These are phyloP conservation scores for Starmerella lactis-condensi DNA, from an alignment of 805 yeast species.

Conservation along the genomic window DNA sequence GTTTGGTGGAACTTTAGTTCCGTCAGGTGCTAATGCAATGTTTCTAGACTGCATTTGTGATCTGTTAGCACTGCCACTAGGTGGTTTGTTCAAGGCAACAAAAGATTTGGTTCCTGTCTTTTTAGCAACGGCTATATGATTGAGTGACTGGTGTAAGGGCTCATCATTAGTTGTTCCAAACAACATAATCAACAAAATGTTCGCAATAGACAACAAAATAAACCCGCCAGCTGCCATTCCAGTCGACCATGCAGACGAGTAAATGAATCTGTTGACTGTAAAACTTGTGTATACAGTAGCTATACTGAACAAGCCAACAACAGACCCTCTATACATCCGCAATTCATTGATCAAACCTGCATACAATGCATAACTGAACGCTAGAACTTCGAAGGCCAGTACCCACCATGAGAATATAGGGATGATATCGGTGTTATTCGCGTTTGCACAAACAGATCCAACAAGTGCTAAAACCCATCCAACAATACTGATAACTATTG, in stretches of 20 bases:
- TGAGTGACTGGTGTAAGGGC: constrained; percentile 70
- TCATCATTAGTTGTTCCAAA: constrained; percentile 81
- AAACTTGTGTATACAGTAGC: constrained; percentile 76
- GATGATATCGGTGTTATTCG: constrained; percentile 26
- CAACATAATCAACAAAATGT: constrained; percentile 70
- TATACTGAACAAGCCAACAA: constrained; percentile 41
- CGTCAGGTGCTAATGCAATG: too few relatives aligned
- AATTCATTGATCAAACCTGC: constrained; percentile 42
- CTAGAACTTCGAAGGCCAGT: constrained; percentile 52
- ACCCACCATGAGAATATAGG: constrained; percentile 97
- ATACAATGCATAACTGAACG: constrained; percentile 35
- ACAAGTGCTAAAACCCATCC: constrained; percentile 82
- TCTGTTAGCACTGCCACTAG: too few relatives aligned
- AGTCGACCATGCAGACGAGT: constrained; percentile 40
- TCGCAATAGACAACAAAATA: constrained; percentile 61
- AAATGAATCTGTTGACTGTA: constrained; percentile 62
- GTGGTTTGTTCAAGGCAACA: too few relatives aligned
- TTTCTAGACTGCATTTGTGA: too few relatives aligned
- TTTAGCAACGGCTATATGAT: too few relatives aligned
- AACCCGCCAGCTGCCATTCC: constrained; percentile 90
- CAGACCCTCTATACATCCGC: constrained; percentile 41
- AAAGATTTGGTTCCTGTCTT: too few relatives aligned
- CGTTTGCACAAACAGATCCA: constrained; percentile 52
- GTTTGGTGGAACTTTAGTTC: too few relatives aligned
- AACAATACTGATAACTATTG: constrained; percentile 50